Conservation (phyloP, 495 filamentous ascomycete genomes). For the Penicillium riverlandense region DNA sequence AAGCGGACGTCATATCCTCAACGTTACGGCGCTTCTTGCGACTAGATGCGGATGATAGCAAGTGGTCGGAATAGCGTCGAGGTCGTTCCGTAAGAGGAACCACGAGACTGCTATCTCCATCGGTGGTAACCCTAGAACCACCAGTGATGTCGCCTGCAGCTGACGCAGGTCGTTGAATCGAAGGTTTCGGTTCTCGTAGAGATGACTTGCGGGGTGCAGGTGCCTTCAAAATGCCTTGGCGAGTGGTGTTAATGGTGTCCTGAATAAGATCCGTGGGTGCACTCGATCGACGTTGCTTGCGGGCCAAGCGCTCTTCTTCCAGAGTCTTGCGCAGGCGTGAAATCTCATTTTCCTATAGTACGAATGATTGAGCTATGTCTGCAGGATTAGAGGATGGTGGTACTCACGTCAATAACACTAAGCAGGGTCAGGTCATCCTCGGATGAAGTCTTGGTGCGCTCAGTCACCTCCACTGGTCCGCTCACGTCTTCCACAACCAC, state of each 20-base stretch:
- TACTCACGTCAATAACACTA: slow-evolving; percentile 41
- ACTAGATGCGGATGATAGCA: slow-evolving; percentile 15
- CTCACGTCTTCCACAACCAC: slow-evolving; percentile 36
- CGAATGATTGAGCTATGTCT: neutral
- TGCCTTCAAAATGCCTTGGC: slow-evolving; percentile 28
- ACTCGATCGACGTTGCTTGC: slow-evolving; percentile 35
- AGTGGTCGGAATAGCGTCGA: slow-evolving; percentile 42
- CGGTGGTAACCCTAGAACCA: slow-evolving; percentile 16
- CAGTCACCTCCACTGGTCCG: slow-evolving; percentile 25
- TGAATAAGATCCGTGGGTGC: slow-evolving; percentile 20
- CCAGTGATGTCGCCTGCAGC: slow-evolving; percentile 30
- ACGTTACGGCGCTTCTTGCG: slow-evolving; percentile 26
- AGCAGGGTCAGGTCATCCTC: slow-evolving; percentile 37
- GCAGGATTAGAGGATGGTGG: too few species aligned
- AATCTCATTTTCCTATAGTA: slow-evolving; percentile 35
- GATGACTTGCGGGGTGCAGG: slow-evolving; percentile 40
- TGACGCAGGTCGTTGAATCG: slow-evolving; percentile 28
- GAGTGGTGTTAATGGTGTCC: slow-evolving; percentile 30
- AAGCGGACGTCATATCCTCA: slow-evolving; percentile 75
- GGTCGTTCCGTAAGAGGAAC: slow-evolving; percentile 27
- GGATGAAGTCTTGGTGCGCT: slow-evolving; percentile 25
- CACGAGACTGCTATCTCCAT: slow-evolving; percentile 24
- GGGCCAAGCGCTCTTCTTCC: slow-evolving; percentile 41
- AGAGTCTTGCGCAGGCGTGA: slow-evolving; percentile 40
- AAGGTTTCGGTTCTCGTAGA: slow-evolving; percentile 29